Base-by-base conservation (phyloP, 179 eudicot genomes). In the Amaranthus tricolor region DNA sequence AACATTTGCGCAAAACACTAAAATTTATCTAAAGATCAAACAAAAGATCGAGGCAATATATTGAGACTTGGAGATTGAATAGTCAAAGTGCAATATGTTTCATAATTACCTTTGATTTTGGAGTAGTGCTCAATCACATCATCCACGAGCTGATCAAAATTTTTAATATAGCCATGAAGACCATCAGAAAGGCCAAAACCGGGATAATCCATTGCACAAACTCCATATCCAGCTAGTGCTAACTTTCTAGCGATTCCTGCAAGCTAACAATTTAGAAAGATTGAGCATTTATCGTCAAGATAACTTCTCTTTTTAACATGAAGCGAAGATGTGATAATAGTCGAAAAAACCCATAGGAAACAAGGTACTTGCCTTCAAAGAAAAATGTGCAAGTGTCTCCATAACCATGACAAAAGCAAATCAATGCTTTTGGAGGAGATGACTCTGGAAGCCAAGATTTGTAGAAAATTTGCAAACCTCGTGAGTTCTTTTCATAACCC, bases 151-250 rank as follows among this genome's bases (percentile, higher is more conserved):
- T 47, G 24, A 63, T 95, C 97, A 82, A 95, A 91, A 74, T 87
- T 88, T 67, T 89, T 86, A 76, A 95, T 85, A 76, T 84, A 91
- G 51, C 94, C 88, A 89, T 95, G 99, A 75, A 95, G 91, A 82
- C 99, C 99, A 75, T 91, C 96, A 7, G 99, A 95, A 80, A 95
- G 98, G 80, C 99, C 99, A 83, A 93, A 95, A 75, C 99, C 99
- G 16, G 98, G 97, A 80, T 86, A 95, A 73, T 95, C 99, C 96
- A 95, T 91, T 5, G 92, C 97, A 73, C 86, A 89, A 74, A 95
- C 98, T 74, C 85, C 99, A 85, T 86, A 95, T 49, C 99, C 97
- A 50, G 89, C 85, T 72, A 91, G 85, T 48, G 93, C 99, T n/a
- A 95, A 77, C 78, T 93, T 95, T 81, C 96, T 88, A 73, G 98